These are phyloP conservation scores for Inonotus hispidus DNA, from an alignment of 1,284 basidiomycete genomes.

Conservation along the genomic window DNA sequence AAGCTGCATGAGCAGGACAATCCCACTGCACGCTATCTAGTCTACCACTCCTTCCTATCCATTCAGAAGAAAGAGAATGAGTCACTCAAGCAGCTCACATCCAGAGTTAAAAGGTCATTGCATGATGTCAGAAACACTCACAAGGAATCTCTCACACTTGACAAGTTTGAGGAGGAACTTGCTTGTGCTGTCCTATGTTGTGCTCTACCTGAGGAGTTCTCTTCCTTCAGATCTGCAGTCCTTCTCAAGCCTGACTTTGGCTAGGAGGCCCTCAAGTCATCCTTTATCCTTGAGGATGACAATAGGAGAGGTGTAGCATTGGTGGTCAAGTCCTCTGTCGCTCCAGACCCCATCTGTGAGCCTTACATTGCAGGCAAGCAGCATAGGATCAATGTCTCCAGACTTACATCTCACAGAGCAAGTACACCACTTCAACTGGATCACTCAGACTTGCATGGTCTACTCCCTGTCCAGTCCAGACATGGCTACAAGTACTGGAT, in stretches of 20 bases:
- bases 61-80: conserved; percentile 1
- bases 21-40: background rate
- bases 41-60: background rate
- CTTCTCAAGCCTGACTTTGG: no score
- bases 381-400: conserved; percentile 14
- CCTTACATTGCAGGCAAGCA: conserved; percentile 21
- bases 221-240: no score
- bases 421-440: conserved; percentile 20
- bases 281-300: no score
- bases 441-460: conserved; percentile 25
- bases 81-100: background rate
- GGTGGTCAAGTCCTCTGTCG: conserved; percentile 11
- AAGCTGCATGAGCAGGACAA: background rate
- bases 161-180: background rate
- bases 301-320: conserved; percentile 7
- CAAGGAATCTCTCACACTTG: background rate
- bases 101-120: background rate
- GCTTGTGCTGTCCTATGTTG: background rate
- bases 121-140: background rate
- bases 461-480: conserved; percentile 14
- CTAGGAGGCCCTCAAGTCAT: no score
- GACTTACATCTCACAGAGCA: background rate
- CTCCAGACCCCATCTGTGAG: conserved; percentile 20
- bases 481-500: conserved; percentile 25
- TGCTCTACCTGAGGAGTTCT: no score